phyloP scores from a whole-genome alignment of 192 early-diverging fungal species.

The Phycomyces nitens region DNA sequence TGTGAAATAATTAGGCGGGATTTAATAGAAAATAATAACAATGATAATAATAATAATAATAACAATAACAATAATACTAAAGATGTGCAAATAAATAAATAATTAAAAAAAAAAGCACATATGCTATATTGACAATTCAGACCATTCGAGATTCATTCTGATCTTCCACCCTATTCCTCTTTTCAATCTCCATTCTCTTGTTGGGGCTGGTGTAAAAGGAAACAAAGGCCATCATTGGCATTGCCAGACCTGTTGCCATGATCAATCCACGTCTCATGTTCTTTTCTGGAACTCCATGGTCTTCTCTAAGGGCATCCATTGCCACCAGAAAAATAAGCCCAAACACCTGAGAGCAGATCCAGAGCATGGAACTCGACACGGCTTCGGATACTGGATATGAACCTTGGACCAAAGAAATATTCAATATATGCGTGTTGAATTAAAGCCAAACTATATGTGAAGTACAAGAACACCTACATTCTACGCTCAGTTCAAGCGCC shows the following conservation, averaged over 20 bases:
- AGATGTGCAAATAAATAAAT: no score
- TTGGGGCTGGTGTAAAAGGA: constrained; percentile 31
- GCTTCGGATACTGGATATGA: constrained; percentile 35
- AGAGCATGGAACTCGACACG: constrained; percentile 32
- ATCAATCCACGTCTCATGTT: constrained; percentile 27
- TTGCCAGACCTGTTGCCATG: constrained; percentile 13
- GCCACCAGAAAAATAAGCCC: constrained; percentile 23
- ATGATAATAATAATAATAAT: no score
- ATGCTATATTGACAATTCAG: neutral
- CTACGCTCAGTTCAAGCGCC: constrained; percentile 33
- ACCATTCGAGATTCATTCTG: neutral
- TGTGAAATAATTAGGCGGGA: neutral
- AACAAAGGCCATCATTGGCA: constrained; percentile 9
- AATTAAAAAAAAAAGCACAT: no score
- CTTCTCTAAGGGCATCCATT: constrained; percentile 23
- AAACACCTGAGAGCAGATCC: constrained; percentile 30
- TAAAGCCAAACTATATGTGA: no score
- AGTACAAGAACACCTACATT: constrained; percentile 24
- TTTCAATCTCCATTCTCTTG: constrained; percentile 31
- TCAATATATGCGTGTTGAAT: neutral
- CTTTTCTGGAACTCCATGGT: constrained; percentile 20
- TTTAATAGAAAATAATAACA: no score
- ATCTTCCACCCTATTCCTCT: constrained; percentile 4
- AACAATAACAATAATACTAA: no score
- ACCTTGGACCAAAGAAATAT: constrained; percentile 6